phyloP scores from a whole-genome alignment of 176 grass and related monocot species.

The Urochloa ruziziensis region DNA sequence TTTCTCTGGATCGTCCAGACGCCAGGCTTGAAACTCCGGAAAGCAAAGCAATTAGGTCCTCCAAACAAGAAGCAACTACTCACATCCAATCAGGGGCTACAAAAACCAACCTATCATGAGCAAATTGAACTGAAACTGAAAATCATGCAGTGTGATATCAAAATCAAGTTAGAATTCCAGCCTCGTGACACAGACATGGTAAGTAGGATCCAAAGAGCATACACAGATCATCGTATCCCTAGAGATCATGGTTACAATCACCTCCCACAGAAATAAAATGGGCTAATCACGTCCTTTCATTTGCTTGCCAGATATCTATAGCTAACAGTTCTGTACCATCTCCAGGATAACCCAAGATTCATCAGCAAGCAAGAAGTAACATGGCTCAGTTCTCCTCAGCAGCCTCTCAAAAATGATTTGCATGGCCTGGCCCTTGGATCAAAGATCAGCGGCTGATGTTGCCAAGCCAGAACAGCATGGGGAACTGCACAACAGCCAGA shows the following conservation, averaged over 20 bases:
- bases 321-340: background rate
- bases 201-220: background rate
- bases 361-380: background rate
- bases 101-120: background rate
- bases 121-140: background rate
- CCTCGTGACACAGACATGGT: background rate
- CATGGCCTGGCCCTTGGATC: background rate
- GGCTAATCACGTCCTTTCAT: background rate
- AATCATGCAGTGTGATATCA: background rate
- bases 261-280: background rate
- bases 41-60: background rate
- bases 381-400: background rate
- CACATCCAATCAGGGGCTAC: background rate
- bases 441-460: conserved; percentile 40
- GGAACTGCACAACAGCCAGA: conserved; percentile 61
- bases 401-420: background rate
- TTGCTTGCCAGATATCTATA: background rate
- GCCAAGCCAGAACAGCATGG: conserved; percentile 63
- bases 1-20: too few species aligned
- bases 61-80: background rate
- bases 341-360: background rate
- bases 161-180: background rate
- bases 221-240: background rate
- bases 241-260: background rate
- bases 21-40: background rate